Percentiles rank a stretch among this genome's conserved stretches.
These are phyloP conservation scores for Begonia fuchsioides DNA, from an alignment of 306 rosid species.

Conservation along the genomic window DNA sequence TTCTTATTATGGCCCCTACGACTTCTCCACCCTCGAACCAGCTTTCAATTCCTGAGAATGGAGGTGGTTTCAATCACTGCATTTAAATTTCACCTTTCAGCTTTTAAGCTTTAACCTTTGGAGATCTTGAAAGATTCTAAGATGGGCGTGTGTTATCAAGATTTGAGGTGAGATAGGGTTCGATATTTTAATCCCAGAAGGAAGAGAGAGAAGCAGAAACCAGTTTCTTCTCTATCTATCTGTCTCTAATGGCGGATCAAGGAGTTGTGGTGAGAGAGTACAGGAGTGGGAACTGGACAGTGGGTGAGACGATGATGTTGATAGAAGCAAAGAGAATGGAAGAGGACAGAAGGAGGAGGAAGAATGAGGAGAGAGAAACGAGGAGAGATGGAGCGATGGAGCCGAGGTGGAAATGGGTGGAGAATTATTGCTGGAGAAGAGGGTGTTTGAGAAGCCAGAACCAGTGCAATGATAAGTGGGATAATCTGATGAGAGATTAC, in stretches of 20 bases:
- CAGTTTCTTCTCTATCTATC: background rate
- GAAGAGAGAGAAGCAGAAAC: background rate
- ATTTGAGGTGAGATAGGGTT: too few species aligned
- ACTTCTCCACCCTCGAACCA: background rate
- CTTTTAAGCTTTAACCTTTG: slow-evolving; percentile 19
- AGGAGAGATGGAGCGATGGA: slow-evolving; percentile 18
- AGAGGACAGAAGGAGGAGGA: slow-evolving; percentile 30
- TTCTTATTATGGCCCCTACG: slow-evolving; percentile 13
- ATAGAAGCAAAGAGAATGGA: slow-evolving; percentile 41
- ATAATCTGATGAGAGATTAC: slow-evolving; percentile 39
- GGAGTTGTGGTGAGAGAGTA: slow-evolving; percentile 25
- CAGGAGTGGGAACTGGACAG: slow-evolving; percentile 39
- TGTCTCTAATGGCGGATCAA: slow-evolving; percentile 22
- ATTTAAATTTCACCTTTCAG: slow-evolving; percentile 31
- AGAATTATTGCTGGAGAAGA: slow-evolving; percentile 28
- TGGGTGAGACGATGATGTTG: slow-evolving; percentile 30
- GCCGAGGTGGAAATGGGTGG: slow-evolving; percentile 45
- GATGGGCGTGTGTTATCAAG: background rate
- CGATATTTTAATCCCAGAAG: too few species aligned
- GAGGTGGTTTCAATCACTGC: slow-evolving; percentile 31
- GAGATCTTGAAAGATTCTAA: slow-evolving; percentile 14
- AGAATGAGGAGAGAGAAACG: slow-evolving; percentile 5
- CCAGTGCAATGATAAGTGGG: slow-evolving; percentile 47
- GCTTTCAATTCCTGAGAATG: slow-evolving; percentile 8
- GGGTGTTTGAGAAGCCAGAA: slow-evolving; percentile 34